phyloP scores from a whole-genome alignment of 495 filamentous ascomycete species.

The Tetracladium setigerum region DNA sequence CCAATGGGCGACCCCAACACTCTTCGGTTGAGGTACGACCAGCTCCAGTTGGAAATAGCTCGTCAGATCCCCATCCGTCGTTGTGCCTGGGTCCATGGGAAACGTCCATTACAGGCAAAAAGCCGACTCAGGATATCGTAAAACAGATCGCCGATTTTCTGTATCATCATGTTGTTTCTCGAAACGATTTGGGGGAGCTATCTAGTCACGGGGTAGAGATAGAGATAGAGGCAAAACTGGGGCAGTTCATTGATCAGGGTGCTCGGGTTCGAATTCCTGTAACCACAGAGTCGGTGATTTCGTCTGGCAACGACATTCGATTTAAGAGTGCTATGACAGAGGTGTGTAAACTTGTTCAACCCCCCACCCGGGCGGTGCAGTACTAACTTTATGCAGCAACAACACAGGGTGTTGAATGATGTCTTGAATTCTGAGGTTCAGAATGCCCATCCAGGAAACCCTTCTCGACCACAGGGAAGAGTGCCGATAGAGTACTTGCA shows the following conservation, averaged over 20 bases:
- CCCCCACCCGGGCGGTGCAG: conserved; percentile 8
- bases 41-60: conserved; percentile 5
- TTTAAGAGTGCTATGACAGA: conserved; percentile 85
- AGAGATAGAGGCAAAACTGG: conserved; percentile 90
- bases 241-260: conserved; percentile 64
- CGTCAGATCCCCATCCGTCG: conserved; percentile 8
- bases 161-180: conserved; percentile 56
- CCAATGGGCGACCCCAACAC: conserved; percentile 14
- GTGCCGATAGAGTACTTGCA: conserved; percentile 73
- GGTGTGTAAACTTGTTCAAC: conserved; percentile 36
- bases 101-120: conserved; percentile 55
- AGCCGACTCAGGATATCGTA: conserved; percentile 60
- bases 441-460: conserved; percentile 39
- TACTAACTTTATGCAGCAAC: conserved; percentile 39
- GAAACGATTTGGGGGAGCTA: conserved; percentile 46
- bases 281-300: conserved; percentile 57
- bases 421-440: conserved; percentile 68
- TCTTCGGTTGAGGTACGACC: conserved; percentile 11
- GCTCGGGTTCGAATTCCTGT: conserved; percentile 59
- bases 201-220: conserved; percentile 55
- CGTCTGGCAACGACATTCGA: conserved; percentile 35
- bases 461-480: conserved; percentile 30
- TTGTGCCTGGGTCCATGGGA: conserved; percentile 61
- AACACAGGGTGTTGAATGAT: conserved; percentile 71
- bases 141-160: conserved; percentile 68